Conservation (phyloP, 1,139 yeast species). For the Pichia sp. region DNA sequence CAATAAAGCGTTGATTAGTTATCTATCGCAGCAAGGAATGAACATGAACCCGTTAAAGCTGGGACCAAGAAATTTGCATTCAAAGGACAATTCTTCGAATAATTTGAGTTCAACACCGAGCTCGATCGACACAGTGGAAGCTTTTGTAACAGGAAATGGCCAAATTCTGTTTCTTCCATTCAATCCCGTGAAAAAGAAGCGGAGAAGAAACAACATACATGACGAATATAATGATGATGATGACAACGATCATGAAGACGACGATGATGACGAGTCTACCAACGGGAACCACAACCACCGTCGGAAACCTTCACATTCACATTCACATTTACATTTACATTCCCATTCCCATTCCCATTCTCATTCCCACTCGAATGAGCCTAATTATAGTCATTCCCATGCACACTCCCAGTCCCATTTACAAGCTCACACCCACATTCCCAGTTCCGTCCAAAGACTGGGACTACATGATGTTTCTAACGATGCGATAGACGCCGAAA, state of each 20-base stretch:
- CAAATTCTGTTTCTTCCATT: constrained; percentile 26
- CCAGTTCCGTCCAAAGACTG: no score
- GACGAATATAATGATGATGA: constrained; percentile 20
- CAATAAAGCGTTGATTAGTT: constrained; percentile 19
- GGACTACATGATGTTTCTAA: neutral
- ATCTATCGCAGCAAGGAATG: constrained; percentile 22
- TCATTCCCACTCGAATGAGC: neutral
- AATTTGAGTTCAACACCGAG: neutral
- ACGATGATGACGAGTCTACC: constrained; percentile 13
- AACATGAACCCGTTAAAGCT: constrained; percentile 21
- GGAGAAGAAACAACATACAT: constrained; percentile 11
- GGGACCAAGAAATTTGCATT: constrained; percentile 5
- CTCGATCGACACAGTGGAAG: constrained; percentile 13
- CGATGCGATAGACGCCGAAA: constrained; percentile 1
- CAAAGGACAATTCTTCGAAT: neutral
- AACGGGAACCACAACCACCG: constrained; percentile 6
- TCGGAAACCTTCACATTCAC: constrained; percentile 4
- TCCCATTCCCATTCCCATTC: no score
- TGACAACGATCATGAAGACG: constrained; percentile 21
- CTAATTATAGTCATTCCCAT: neutral
- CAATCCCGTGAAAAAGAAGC: constrained; percentile 22
- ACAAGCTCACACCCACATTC: no score
- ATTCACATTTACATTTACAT: constrained; percentile 9
- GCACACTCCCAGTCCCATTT: no score
- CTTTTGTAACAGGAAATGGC: constrained; percentile 25